Conservation (phyloP, 306 rosid genomes). For the Dryas alaskensis region DNA sequence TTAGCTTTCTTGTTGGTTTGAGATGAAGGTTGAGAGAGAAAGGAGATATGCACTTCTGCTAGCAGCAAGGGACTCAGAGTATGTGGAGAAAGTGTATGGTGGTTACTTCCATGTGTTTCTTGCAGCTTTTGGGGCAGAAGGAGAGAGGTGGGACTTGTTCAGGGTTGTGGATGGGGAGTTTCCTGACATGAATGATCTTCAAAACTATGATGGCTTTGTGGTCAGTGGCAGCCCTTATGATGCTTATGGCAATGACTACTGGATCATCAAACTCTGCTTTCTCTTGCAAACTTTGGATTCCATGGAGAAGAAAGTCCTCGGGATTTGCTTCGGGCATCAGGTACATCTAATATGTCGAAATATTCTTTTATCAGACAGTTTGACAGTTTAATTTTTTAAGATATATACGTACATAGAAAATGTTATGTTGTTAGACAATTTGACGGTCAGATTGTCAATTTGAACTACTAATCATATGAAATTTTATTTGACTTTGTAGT, state of each 20-base stretch:
- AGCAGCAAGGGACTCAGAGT: constrained; percentile 58
- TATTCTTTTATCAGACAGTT: no score
- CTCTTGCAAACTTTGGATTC: constrained; percentile 53
- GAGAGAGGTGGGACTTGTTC: constrained; percentile 62
- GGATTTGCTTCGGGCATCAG: constrained; percentile 82
- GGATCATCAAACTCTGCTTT: constrained; percentile 58
- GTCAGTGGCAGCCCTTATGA: constrained; percentile 57
- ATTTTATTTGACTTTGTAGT: no score
- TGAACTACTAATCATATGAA: no score
- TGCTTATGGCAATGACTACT: constrained; percentile 56
- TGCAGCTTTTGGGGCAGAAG: constrained; percentile 59
- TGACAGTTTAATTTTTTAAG: no score
- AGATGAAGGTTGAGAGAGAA: constrained; percentile 18
- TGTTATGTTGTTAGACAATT: no score
- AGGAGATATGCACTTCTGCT: constrained; percentile 51
- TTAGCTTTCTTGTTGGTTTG: background rate
- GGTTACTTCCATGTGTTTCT: constrained; percentile 57
- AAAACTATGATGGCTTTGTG: constrained; percentile 58
- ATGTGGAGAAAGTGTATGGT: constrained; percentile 51
- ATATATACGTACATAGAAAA: no score
- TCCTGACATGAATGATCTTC: constrained; percentile 45
- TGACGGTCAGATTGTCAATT: no score
- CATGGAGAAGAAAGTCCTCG: constrained; percentile 65
- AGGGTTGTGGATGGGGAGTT: constrained; percentile 55
- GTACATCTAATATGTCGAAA: constrained; percentile 12